Conservation (phyloP, 345 rosid genomes). For the Draba incana region DNA sequence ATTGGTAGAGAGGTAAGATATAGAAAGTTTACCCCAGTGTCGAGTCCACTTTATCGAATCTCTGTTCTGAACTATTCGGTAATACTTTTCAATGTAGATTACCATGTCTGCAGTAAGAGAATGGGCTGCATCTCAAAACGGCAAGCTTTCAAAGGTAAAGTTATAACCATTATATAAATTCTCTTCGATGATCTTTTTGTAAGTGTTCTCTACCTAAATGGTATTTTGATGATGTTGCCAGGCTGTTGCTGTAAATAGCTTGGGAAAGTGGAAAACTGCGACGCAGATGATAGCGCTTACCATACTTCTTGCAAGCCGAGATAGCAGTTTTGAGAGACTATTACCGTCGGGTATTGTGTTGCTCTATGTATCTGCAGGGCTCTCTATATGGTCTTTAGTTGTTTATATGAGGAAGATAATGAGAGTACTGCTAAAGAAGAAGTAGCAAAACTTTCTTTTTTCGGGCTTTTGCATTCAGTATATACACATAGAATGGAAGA, state of each 20-base stretch:
- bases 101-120: conserved; percentile 99
- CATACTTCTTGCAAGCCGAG: conserved; percentile 84
- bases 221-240: conserved; percentile 36
- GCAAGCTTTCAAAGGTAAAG: conserved; percentile 79
- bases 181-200: not conserved
- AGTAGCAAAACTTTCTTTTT: conserved; percentile 46
- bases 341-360: conserved; percentile 71
- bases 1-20: conserved; percentile 91
- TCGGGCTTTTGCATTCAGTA: conserved; percentile 34
- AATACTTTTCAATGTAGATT: conserved; percentile 55
- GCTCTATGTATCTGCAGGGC: conserved; percentile 93
- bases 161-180: not conserved
- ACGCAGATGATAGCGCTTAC: conserved; percentile 92
- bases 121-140: conserved; percentile 98
- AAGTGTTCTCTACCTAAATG: not conserved
- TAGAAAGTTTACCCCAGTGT: not conserved
- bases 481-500: conserved; percentile 42
- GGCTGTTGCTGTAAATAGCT: conserved; percentile 98
- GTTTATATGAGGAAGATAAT: conserved; percentile 88
- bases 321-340: conserved; percentile 69
- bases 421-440: conserved; percentile 60
- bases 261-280: conserved; percentile 99
- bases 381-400: conserved; percentile 84
- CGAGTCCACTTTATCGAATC: not conserved
- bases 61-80: conserved; percentile 9